Evolutionary conservation across 2,329 filamentous ascomycete species (phyloP).

Genomic region (Cladorrhinum sp.): DNA sequence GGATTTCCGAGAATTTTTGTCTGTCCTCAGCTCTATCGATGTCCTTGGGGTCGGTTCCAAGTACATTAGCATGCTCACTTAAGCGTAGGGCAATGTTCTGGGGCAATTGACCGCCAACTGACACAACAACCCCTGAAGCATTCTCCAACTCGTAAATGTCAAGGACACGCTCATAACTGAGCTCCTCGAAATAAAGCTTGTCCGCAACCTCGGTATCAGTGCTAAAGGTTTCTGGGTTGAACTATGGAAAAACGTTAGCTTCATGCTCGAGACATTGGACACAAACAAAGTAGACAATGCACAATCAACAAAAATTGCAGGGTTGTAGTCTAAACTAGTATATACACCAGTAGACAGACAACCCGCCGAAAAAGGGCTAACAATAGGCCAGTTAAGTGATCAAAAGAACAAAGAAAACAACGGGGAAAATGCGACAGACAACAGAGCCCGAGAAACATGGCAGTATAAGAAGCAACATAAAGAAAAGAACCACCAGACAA

Average conservation of each 20-base stretch:
- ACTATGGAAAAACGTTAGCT: constrained; percentile 35
- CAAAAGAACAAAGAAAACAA: no score
- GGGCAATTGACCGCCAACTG: constrained; percentile 90
- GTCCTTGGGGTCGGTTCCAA: constrained; percentile 88
- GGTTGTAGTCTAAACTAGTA: no score
- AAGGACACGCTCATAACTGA: constrained; percentile 97
- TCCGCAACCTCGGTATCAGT: constrained; percentile 91
- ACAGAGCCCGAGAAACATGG: no score
- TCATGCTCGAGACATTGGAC: no score
- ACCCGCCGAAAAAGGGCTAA: no score
- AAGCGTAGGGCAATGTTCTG: constrained; percentile 96
- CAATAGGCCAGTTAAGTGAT: no score
- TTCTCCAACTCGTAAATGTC: constrained; percentile 95
- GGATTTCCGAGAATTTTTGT: constrained; percentile 96
- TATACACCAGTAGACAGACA: no score
- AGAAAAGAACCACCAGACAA: no score
- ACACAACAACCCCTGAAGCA: constrained; percentile 85
- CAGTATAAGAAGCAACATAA: no score
- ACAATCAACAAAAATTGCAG: no score
- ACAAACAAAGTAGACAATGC: no score
- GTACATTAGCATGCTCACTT: constrained; percentile 85
- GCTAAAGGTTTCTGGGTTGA: constrained; percentile 74
- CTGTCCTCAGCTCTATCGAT: constrained; percentile 98
- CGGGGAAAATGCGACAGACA: no score
- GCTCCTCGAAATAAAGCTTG: constrained; percentile 92